Evolutionary conservation across 176 grass and related monocot genomes (phyloP), one percentile per base, ranked within the genome.

Genomic region (Carex scoparia): DNA sequence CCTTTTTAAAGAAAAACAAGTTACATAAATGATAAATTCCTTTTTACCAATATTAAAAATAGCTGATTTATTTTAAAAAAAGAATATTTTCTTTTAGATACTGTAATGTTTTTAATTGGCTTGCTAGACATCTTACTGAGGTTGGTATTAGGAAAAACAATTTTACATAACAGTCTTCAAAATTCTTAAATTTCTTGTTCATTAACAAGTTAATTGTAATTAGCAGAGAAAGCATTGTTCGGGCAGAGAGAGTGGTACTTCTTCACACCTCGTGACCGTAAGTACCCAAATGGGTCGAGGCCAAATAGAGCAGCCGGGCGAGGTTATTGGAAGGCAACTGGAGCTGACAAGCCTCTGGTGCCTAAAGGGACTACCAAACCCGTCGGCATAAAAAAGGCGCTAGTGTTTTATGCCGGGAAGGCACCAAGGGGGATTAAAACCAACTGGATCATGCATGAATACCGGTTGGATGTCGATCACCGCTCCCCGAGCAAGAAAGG

Each of bases 391-490:
- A 90, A 90, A 74, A 90, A 90, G 74, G 85, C 89, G 4, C 55
- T 90, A 57, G 89, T 90, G 4, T 90, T 90, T 67, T 90, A 90
- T 61, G 15, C 85, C 2, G 89, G 89, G 7, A 90, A 87, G 74
- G 89, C 89, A 6, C 89, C 89, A 3, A 90, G 32, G 56, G 89
- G 89, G 1, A 71, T 65, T 12, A 90, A 90, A 83, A 90, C 89
- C 1, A 78, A 90, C 51, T 90, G 89, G 89, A 90, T 90, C 81
- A 90, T 90, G 89, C 89, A 90, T 54, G 89, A 90, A n/a, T 90
- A 90, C 44, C 53, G 89, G 14, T 75, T 90, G 27, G 74, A 74
- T 6, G 7, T 84, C 18, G 85, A 84, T 48, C 85, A 87, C 65
- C 81, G 33, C 0, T 90, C 85, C 4, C 66, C 73, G 1, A 72